A percentile compares a stretch with the other conserved stretches of the same genome.
phyloP scores from a whole-genome alignment of 805 yeast species.

The Candida namnaoensis region DNA sequence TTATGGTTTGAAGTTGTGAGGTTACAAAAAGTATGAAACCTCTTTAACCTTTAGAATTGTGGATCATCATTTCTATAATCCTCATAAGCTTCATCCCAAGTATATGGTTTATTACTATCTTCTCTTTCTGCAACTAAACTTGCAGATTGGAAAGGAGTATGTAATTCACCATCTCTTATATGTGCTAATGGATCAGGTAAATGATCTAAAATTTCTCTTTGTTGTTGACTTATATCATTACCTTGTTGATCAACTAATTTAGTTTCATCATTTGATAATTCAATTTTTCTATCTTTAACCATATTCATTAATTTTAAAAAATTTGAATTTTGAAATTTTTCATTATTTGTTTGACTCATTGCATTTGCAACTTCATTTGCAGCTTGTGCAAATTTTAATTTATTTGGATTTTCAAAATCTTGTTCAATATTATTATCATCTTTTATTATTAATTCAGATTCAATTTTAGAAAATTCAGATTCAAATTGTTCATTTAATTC shows the following conservation, averaged over 20 bases:
- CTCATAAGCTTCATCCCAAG: slow-evolving; percentile 21
- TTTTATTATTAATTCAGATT: slow-evolving; percentile 6
- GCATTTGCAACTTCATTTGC: slow-evolving; percentile 17
- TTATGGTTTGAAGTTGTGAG: too few species aligned
- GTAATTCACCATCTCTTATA: slow-evolving; percentile 9
- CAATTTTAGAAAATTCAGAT: slow-evolving; percentile 7
- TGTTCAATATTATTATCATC: neutral
- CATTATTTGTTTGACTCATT: slow-evolving; percentile 10
- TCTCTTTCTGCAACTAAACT: slow-evolving; percentile 6
- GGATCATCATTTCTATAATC: slow-evolving; percentile 18
- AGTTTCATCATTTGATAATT: slow-evolving; percentile 13
- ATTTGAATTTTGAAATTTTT: slow-evolving; percentile 17
- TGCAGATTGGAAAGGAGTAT: slow-evolving; percentile 16
- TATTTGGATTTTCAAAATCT: slow-evolving; percentile 1
- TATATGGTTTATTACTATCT: slow-evolving; percentile 8
- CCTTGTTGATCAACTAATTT: slow-evolving; percentile 16
- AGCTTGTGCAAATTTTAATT: slow-evolving; percentile 14
- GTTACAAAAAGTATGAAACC: neutral
- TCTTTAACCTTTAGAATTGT: neutral
- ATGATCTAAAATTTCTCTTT: slow-evolving; percentile 1
- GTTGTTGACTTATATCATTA: slow-evolving; percentile 13
- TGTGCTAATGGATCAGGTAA: slow-evolving; percentile 19
- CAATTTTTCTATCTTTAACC: slow-evolving; percentile 15
- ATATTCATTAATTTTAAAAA: slow-evolving; percentile 16
- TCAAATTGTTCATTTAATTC: slow-evolving; percentile 9